Conservation (phyloP, 257 asterid species). For the Fraxinus quadrangulata region DNA sequence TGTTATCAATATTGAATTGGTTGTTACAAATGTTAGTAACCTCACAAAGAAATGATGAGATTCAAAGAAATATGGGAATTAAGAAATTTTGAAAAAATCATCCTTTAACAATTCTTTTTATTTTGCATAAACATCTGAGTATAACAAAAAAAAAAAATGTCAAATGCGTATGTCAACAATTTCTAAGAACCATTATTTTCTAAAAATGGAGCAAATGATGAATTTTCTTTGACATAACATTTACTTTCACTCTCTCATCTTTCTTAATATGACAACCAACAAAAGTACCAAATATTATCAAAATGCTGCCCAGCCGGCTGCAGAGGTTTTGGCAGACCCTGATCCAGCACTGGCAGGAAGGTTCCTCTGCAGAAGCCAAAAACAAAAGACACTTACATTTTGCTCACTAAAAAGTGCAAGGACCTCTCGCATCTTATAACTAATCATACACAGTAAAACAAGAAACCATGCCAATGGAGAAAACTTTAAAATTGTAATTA, state of each 20-base stretch:
- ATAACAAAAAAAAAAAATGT: neutral
- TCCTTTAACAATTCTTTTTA: too few species aligned
- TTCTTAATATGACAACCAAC: conserved; percentile 44
- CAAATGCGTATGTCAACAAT: neutral
- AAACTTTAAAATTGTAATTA: too few species aligned
- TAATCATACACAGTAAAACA: neutral
- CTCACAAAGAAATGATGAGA: too few species aligned
- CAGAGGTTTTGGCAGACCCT: conserved; percentile 59
- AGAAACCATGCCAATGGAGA: neutral
- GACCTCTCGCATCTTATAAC: too few species aligned
- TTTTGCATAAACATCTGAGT: too few species aligned
- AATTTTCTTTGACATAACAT: conserved; percentile 20
- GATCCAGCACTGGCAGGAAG: conserved; percentile 60
- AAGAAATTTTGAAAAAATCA: too few species aligned
- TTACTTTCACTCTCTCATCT: conserved; percentile 28
- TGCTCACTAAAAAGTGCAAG: neutral
- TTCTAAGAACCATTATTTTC: neutral
- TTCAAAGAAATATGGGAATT: too few species aligned
- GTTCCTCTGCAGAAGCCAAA: conserved; percentile 61
- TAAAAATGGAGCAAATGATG: neutral
- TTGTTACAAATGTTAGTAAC: too few species aligned
- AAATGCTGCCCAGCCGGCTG: conserved; percentile 99
- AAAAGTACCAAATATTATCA: conserved; percentile 41
- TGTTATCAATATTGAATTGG: too few species aligned
- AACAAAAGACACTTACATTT: neutral